Evolutionary conservation across 1,284 basidiomycete species (phyloP).

Genomic region (Sanghuangporus weigelae): DNA sequence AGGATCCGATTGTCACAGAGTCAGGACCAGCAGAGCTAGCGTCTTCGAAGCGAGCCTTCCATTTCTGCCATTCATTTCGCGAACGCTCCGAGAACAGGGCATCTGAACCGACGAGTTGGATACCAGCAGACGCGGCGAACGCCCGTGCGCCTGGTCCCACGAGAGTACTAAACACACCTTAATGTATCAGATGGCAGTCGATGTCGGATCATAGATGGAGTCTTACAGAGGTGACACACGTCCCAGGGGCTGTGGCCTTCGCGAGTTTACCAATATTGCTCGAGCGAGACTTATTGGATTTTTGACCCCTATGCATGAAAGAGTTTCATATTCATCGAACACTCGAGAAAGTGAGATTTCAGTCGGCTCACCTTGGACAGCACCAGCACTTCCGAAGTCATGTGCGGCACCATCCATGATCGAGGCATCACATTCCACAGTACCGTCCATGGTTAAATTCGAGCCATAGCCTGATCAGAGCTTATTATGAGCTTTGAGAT

Average conservation of each 20-base stretch:
- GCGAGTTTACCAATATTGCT: slow-evolving; percentile 48
- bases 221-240: slow-evolving; percentile 63
- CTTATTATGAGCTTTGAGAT: not conserved
- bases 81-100: slow-evolving; percentile 46
- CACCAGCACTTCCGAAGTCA: slow-evolving; percentile 66
- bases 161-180: slow-evolving; percentile 32
- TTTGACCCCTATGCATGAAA: slow-evolving; percentile 43
- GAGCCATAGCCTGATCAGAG: slow-evolving; percentile 57
- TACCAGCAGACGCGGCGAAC: slow-evolving; percentile 36
- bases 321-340: not conserved
- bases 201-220: not conserved
- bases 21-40: slow-evolving; percentile 19
- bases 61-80: slow-evolving; percentile 49
- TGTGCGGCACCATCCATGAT: slow-evolving; percentile 53
- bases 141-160: slow-evolving; percentile 46
- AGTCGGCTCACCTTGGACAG: slow-evolving; percentile 46
- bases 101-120: slow-evolving; percentile 35
- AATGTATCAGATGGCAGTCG: slow-evolving; percentile 1
- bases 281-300: slow-evolving; percentile 61
- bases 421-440: slow-evolving; percentile 73
- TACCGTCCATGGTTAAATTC: slow-evolving; percentile 62
- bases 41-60: slow-evolving; percentile 41
- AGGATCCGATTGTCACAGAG: not conserved
- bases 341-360: not conserved
- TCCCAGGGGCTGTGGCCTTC: slow-evolving; percentile 45